Evolutionary conservation across 306 rosid species (phyloP), one percentile per base, ranked within the genome.

Genomic region (Herpetospermum pedunculosum): DNA sequence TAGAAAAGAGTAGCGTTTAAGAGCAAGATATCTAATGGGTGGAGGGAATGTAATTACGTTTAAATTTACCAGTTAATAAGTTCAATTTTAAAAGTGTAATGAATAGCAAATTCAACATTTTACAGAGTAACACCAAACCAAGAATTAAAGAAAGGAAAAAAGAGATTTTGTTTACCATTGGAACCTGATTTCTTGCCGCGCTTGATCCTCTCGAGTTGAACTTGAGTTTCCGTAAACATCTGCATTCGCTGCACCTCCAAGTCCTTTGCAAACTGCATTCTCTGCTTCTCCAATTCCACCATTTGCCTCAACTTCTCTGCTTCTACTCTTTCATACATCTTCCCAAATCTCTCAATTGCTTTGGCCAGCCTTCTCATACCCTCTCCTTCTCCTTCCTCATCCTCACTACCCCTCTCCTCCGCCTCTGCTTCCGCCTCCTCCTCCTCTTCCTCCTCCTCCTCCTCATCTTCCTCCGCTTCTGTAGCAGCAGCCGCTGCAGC

Each of bases 271-370:
- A 93, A 93, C 64, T 91, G 91, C 92, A 93, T 85, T 85, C 97
- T 86, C 82, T 91, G 94, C 83, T 89, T 91, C 92, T 93, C 97
- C 91, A 93, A 81, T 75, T 93, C 98, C 79, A 87, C 79, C 97
- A 86, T 91, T 81, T 93, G 97, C 89, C 88, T 90, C 80, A 91
- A 79, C 75, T 93, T 93, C 74, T 91, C 91, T 3, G 72, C 91
- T 82, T 93, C 98, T 76, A 91, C 90, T 81, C 90, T 91, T 75
- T 93, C 91, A 73, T 91, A 93, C 78, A 86, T 84, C 52, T 85
- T 87, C 5, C 96, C 98, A 23, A 93, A 91, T 75, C 85, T 86
- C 87, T 87, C 92, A 23, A 93, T 86, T 16, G 96, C 98, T 80
- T 75, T 85, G 18, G 97, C 98, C 91, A 93, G 77, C 71, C 83